These are phyloP conservation scores for Byssochlamys sp. DNA, from an alignment of 2,329 filamentous ascomycete species.

Conservation along the genomic window DNA sequence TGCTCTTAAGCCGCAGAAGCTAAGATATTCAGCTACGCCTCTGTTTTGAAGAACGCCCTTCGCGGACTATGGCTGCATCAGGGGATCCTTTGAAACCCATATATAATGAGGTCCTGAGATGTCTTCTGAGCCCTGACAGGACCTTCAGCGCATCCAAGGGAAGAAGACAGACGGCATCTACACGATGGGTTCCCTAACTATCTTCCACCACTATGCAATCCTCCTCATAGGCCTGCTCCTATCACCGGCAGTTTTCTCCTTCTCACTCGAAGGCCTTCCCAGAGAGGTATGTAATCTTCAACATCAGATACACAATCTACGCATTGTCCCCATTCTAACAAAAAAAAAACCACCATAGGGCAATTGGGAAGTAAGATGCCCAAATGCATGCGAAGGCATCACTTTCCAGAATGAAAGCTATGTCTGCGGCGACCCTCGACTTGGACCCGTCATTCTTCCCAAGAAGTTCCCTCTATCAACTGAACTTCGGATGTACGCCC, in stretches of 20 bases:
- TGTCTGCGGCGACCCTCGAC: slow-evolving; percentile 31
- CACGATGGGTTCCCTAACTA: neutral
- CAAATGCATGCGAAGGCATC: slow-evolving; percentile 21
- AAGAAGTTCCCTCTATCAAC: slow-evolving; percentile 21
- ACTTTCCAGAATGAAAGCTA: slow-evolving; percentile 19
- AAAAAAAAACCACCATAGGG: neutral
- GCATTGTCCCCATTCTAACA: neutral
- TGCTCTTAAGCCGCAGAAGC: neutral
- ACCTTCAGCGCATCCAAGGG: neutral
- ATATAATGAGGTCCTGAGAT: no score
- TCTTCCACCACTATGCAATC: neutral
- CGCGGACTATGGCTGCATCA: no score
- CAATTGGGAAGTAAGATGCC: neutral
- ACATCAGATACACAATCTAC: neutral
- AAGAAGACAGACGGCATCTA: neutral
- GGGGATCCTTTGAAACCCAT: no score
- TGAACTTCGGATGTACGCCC: slow-evolving; percentile 26
- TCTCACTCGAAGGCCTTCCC: neutral
- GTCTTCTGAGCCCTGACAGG: neutral
- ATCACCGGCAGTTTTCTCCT: neutral
- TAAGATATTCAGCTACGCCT: neutral
- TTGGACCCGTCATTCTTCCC: slow-evolving; percentile 29
- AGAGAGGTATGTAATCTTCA: neutral
- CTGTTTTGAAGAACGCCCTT: neutral
- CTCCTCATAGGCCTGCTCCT: neutral